These are phyloP conservation scores for Alternaria brassicae DNA, from an alignment of 2,329 filamentous ascomycete genomes.

Conservation along the genomic window DNA sequence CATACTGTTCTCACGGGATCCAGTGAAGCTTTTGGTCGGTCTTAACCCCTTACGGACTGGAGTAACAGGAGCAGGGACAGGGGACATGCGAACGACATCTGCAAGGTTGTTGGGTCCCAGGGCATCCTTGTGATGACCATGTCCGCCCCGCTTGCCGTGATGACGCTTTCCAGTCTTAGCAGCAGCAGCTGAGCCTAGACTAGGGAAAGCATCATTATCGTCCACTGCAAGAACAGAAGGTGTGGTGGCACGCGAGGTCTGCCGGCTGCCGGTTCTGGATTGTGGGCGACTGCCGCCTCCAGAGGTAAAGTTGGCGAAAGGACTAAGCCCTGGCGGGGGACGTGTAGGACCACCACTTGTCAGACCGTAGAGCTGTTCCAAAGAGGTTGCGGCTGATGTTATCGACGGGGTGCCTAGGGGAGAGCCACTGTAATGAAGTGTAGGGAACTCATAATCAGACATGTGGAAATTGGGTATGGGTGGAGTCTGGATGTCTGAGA, in stretches of 20 bases:
- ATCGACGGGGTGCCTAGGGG: slow-evolving; percentile 52
- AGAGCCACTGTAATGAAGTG: slow-evolving; percentile 62
- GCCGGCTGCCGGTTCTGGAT: slow-evolving; percentile 85
- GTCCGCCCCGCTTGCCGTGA: slow-evolving; percentile 87
- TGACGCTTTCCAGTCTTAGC: slow-evolving; percentile 86
- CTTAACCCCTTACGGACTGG: slow-evolving; percentile 66
- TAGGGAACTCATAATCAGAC: slow-evolving; percentile 86
- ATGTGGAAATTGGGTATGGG: slow-evolving; percentile 76
- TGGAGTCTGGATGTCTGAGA: slow-evolving; percentile 73
- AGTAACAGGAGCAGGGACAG: slow-evolving; percentile 72
- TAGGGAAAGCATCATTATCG: slow-evolving; percentile 94
- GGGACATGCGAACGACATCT: slow-evolving; percentile 94
- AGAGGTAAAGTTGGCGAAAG: slow-evolving; percentile 65
- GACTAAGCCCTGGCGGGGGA: slow-evolving; percentile 74
- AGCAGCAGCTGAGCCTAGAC: slow-evolving; percentile 76
- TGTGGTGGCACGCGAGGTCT: slow-evolving; percentile 69
- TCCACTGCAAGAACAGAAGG: slow-evolving; percentile 80
- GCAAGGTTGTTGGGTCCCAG: slow-evolving; percentile 75
- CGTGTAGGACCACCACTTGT: slow-evolving; percentile 51
- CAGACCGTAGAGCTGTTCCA: slow-evolving; percentile 54
- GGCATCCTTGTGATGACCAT: slow-evolving; percentile 66
- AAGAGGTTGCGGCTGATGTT: slow-evolving; percentile 49
- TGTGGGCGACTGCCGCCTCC: slow-evolving; percentile 68
- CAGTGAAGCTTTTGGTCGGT: slow-evolving; percentile 70
- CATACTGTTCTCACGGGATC: slow-evolving; percentile 76